Evolutionary conservation across 495 filamentous ascomycete genomes (phyloP).

Genomic region (Xylaria cubensis): DNA sequence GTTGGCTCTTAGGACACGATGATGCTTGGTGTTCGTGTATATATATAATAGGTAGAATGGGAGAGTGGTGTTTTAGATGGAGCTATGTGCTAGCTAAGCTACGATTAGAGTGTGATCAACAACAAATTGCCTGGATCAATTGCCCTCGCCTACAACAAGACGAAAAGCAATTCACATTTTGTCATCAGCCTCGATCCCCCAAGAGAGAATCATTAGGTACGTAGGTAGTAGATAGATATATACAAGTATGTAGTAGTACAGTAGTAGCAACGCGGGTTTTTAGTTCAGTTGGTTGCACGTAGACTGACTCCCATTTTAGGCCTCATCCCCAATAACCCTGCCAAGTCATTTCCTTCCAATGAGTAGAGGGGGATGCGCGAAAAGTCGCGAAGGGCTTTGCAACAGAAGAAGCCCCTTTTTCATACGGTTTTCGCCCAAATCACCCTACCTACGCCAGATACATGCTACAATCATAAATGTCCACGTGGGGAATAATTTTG

Average conservation of each 20-base stretch:
- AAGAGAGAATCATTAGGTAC: constrained; percentile 1
- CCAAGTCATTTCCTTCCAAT: constrained; percentile 12
- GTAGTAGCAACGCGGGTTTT: constrained; percentile 11
- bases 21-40: background rate
- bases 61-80: background rate
- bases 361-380: constrained; percentile 9
- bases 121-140: background rate
- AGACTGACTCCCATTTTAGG: constrained; percentile 1
- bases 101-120: background rate
- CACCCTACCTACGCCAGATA: constrained; percentile 17
- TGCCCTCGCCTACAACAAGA: background rate
- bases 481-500: background rate
- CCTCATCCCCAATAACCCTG: background rate
- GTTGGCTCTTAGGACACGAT: background rate
- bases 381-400: constrained; percentile 15
- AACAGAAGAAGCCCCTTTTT: constrained; percentile 5
- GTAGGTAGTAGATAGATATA: constrained; percentile 20
- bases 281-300: constrained; percentile 6
- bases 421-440: constrained; percentile 20
- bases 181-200: background rate
- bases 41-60: background rate
- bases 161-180: background rate
- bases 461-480: constrained; percentile 14
- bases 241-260: constrained; percentile 22
- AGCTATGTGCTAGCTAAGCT: background rate